phyloP scores from a whole-genome alignment of 2,329 filamentous ascomycete genomes.

The Beauveria scarabaeidicola region DNA sequence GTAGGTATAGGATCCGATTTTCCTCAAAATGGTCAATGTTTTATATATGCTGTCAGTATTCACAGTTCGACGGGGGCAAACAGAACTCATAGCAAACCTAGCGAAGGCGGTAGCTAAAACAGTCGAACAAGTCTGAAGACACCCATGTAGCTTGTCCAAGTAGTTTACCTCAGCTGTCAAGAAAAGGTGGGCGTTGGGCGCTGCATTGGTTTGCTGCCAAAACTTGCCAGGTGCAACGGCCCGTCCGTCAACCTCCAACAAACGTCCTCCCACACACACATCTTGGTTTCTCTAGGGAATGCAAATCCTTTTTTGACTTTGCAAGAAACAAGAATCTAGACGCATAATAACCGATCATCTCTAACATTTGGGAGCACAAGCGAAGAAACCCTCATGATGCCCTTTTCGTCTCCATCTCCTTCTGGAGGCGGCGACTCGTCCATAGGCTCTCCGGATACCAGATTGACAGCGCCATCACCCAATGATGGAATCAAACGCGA shows the following conservation, averaged over 20 bases:
- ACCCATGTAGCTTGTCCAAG: not conserved
- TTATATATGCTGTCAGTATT: too few species aligned
- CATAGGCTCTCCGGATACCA: conserved; percentile 57
- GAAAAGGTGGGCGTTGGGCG: not conserved
- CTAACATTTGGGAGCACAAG: not conserved
- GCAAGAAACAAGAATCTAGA: not conserved
- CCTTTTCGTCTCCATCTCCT: conserved; percentile 41
- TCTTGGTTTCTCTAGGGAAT: not conserved
- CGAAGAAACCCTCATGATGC: not conserved
- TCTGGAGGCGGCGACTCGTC: conserved; percentile 46
- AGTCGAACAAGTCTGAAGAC: not conserved
- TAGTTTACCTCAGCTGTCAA: not conserved
- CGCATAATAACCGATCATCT: not conserved
- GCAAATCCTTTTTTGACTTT: not conserved
- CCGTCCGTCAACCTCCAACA: conserved; percentile 10
- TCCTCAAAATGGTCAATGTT: too few species aligned
- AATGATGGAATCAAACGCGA: conserved; percentile 31
- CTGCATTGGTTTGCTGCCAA: not conserved
- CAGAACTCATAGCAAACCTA: too few species aligned
- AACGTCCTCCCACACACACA: not conserved
- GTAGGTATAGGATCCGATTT: too few species aligned
- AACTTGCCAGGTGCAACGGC: conserved; percentile 11
- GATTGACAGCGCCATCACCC: conserved; percentile 55
- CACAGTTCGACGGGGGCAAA: too few species aligned
- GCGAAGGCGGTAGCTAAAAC: too few species aligned